Conservation (phyloP, 768 basidiomycete genomes). For the Pleurotus citrinopileatus region DNA sequence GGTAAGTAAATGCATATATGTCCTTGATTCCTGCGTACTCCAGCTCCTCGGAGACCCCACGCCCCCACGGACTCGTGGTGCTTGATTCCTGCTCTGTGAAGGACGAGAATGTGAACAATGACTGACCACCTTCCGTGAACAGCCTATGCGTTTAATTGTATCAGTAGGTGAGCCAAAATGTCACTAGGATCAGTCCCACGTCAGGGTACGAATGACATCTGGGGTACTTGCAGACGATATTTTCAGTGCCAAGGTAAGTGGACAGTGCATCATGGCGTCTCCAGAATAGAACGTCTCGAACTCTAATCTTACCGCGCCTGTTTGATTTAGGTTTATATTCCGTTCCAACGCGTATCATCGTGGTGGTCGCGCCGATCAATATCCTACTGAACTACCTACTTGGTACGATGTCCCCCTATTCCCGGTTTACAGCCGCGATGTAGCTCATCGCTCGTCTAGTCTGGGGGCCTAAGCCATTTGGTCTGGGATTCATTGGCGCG, state of each 20-base stretch:
- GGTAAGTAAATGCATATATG: slow-evolving; percentile 23
- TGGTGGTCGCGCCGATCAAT: slow-evolving; percentile 86
- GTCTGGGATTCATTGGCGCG: slow-evolving; percentile 71
- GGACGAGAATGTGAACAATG: too few relatives aligned
- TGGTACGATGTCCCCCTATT: slow-evolving; percentile 38
- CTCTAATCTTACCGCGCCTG: too few relatives aligned
- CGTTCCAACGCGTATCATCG: slow-evolving; percentile 79
- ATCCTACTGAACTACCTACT: slow-evolving; percentile 78
- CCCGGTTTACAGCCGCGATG: not conserved
- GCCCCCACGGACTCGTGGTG: too few relatives aligned
- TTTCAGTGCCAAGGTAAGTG: slow-evolving; percentile 77
- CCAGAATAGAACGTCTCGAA: too few relatives aligned
- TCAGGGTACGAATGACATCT: not conserved
- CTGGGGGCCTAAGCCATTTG: slow-evolving; percentile 57
- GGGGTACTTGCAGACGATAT: slow-evolving; percentile 45
- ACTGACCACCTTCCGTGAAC: not conserved
- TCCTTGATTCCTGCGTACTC: not conserved
- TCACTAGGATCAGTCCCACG: not conserved
- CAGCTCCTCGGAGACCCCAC: too few relatives aligned
- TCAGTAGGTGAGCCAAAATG: slow-evolving; percentile 32
- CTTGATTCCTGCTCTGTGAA: too few relatives aligned
- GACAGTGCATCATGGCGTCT: not conserved
- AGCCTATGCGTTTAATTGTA: slow-evolving; percentile 51
- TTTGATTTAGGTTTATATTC: slow-evolving; percentile 65
- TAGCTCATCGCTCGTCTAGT: slow-evolving; percentile 27